Percentiles rank a stretch among this genome's conserved stretches.
phyloP scores from a whole-genome alignment of 352 stramenopile genomes.

The Elongisporangium anandrum region DNA sequence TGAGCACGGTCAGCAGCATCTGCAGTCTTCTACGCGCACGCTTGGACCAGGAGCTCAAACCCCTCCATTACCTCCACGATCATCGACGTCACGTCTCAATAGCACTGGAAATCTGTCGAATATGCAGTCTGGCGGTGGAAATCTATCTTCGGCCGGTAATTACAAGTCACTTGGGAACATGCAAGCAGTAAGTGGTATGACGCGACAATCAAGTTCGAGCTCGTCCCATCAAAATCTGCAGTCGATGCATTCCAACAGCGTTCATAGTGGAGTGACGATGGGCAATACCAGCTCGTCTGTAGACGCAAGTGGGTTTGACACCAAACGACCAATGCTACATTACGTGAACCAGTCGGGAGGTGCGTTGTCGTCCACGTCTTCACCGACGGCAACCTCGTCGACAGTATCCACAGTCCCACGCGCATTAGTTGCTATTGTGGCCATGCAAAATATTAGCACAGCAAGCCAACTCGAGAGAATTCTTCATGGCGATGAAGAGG shows the following conservation, averaged over 20 bases:
- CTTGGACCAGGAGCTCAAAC: no score
- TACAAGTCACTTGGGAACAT: constrained; percentile 11
- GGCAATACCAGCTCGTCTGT: not conserved
- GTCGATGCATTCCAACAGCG: constrained; percentile 5
- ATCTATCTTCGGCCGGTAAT: constrained; percentile 4
- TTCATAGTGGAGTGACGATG: constrained; percentile 8
- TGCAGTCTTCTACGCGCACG: no score
- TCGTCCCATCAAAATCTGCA: constrained; percentile 13
- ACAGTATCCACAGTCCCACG: constrained; percentile 20
- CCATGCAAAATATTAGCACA: constrained; percentile 71
- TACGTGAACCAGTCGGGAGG: constrained; percentile 14
- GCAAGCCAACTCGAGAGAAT: constrained; percentile 62
- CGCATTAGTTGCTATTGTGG: constrained; percentile 66
- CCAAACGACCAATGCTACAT: not conserved
- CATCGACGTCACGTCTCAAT: constrained; percentile 7
- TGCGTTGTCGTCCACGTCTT: constrained; percentile 20
- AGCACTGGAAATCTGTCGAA: constrained; percentile 12
- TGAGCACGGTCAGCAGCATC: no score
- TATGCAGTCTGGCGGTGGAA: not conserved
- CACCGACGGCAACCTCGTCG: constrained; percentile 34
- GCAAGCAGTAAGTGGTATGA: constrained; percentile 6
- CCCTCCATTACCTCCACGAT: no score
- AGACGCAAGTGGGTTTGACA: no score
- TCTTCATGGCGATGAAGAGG: constrained; percentile 56
- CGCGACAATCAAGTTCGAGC: constrained; percentile 6